Percentiles rank a stretch among this genome's conserved stretches.
phyloP scores from a whole-genome alignment of 768 basidiomycete genomes.

The Lyophyllum shimeji region DNA sequence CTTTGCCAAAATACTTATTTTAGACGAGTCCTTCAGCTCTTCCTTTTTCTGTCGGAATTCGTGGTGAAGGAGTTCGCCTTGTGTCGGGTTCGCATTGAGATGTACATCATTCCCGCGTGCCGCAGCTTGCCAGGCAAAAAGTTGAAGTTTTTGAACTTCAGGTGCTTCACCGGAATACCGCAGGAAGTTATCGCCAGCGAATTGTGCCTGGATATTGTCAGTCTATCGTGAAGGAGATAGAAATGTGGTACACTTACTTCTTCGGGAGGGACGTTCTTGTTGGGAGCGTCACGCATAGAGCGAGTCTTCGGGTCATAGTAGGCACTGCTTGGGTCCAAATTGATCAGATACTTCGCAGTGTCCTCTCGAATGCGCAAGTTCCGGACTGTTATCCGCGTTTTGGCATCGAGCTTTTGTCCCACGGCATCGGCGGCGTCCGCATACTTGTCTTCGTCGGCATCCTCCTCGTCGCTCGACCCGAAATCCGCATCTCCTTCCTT shows the following conservation, averaged over 20 bases:
- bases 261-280: constrained; percentile 74
- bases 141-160: constrained; percentile 87
- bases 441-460: constrained; percentile 96
- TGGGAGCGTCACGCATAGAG: constrained; percentile 97
- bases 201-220: constrained; percentile 57
- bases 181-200: constrained; percentile 96
- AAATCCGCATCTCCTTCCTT: constrained; percentile 86
- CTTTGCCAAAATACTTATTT: constrained; percentile 85
- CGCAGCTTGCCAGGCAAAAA: constrained; percentile 97
- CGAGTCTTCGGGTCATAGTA: constrained; percentile 99
- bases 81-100: constrained; percentile 94
- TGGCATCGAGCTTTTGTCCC: constrained; percentile 96
- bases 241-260: constrained; percentile 57
- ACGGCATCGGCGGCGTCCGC: constrained; percentile 98
- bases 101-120: constrained; percentile 94
- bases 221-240: constrained; percentile 6
- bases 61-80: constrained; percentile 87
- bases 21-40: constrained; percentile 81
- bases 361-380: constrained; percentile 99
- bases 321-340: constrained; percentile 91
- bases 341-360: constrained; percentile 98
- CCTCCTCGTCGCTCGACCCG: constrained; percentile 94
- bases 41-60: constrained; percentile 95
- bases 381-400: constrained; percentile 96
- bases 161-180: constrained; percentile 91